These are phyloP conservation scores for Pseudogymnoascus sp. DNA, from an alignment of 2,329 filamentous ascomycete genomes.

Conservation along the genomic window DNA sequence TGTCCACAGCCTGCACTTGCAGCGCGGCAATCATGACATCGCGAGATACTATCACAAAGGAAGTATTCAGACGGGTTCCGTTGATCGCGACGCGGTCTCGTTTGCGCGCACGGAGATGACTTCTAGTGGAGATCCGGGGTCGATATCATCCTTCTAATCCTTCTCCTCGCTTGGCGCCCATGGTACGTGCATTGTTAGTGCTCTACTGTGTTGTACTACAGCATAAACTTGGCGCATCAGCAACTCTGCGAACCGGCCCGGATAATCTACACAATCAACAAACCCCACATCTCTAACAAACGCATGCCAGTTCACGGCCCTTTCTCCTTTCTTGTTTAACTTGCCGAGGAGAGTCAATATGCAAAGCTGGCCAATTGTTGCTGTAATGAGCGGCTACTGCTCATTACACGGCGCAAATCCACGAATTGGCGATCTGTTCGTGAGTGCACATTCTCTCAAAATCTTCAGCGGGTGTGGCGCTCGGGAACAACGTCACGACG, in stretches of 20 bases:
- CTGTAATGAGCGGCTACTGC: neutral
- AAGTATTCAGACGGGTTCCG: neutral
- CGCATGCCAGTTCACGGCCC: neutral
- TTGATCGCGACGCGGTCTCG: neutral
- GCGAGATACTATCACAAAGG: neutral
- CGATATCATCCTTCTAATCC: neutral
- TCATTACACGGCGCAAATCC: neutral
- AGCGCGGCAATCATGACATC: neutral
- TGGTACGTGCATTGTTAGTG: neutral
- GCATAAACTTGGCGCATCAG: neutral
- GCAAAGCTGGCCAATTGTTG: neutral
- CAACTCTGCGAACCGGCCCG: neutral
- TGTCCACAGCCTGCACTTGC: too few species aligned
- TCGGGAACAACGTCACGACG: neutral
- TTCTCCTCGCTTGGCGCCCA: neutral
- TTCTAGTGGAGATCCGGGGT: neutral
- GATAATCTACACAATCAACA: neutral
- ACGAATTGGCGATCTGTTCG: neutral
- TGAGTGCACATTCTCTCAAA: neutral
- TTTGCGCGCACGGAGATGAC: neutral
- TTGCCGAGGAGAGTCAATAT: neutral
- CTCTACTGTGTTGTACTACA: neutral
- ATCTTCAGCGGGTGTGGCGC: neutral
- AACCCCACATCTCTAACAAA: neutral
- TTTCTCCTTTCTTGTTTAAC: neutral